These are phyloP conservation scores for Pythium dissimile DNA, from an alignment of 352 stramenopile genomes.

Conservation along the genomic window DNA sequence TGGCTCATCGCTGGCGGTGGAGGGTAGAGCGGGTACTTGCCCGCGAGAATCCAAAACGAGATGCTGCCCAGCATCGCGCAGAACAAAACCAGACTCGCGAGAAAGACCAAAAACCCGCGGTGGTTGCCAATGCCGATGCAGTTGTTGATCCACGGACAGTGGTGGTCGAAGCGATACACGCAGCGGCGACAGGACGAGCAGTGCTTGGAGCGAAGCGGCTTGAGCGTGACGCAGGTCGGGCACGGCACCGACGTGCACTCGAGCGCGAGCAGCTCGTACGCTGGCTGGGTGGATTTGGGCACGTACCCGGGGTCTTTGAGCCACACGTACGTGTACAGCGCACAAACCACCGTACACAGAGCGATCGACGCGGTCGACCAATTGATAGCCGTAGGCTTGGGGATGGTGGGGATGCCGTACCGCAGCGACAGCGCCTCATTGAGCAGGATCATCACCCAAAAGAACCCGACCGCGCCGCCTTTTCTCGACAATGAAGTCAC, in stretches of 20 bases:
- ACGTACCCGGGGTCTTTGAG: slow-evolving; percentile 78
- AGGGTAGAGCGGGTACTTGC: slow-evolving; percentile 36
- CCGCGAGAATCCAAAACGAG: slow-evolving; percentile 48
- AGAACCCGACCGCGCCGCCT: slow-evolving; percentile 66
- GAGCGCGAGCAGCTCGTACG: slow-evolving; percentile 71
- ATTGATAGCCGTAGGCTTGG: slow-evolving; percentile 7
- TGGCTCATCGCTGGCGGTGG: neutral
- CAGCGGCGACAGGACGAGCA: slow-evolving; percentile 76
- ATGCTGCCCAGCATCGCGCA: slow-evolving; percentile 44
- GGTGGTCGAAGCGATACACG: slow-evolving; percentile 81
- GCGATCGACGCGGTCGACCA: slow-evolving; percentile 33
- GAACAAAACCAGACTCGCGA: slow-evolving; percentile 42
- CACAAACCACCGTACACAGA: slow-evolving; percentile 41
- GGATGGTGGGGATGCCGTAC: slow-evolving; percentile 51
- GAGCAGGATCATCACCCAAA: slow-evolving; percentile 54
- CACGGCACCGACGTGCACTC: slow-evolving; percentile 66
- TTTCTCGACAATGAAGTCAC: slow-evolving; percentile 59
- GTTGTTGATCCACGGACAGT: slow-evolving; percentile 88
- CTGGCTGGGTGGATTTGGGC: slow-evolving; percentile 46
- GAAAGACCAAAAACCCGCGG: slow-evolving; percentile 68
- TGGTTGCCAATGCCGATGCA: slow-evolving; percentile 77
- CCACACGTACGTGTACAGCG: slow-evolving; percentile 77
- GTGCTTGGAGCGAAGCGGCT: slow-evolving; percentile 76
- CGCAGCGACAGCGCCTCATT: slow-evolving; percentile 48
- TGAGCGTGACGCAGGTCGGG: slow-evolving; percentile 74